Evolutionary conservation across 208 protist genomes (phyloP), one percentile per base, ranked within the genome.

Genomic region (Trypanosoma avium): DNA sequence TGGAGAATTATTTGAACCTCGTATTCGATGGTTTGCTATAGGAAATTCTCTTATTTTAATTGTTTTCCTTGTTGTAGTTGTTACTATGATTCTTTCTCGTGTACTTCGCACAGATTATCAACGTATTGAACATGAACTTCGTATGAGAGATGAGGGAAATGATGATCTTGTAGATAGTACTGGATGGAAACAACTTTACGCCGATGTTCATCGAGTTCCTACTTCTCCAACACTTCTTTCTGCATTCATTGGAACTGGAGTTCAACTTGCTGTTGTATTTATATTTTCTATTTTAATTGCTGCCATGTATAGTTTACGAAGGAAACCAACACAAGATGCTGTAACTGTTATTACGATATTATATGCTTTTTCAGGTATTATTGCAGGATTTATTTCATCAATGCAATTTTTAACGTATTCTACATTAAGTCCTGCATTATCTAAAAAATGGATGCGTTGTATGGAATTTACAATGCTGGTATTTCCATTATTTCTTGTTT

Each of bases 121-220:
- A 12, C 84, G 84, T 30, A 90, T 97, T 43, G 74, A 90, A 35
- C 62, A 77, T 27, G 81, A 88, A 13, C 53, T 86, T 30, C 55
- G 87, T 30, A 48, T 82, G 7, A 55, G 63, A 9, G 70, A 70
- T 35, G 79, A 84, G 12, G 77, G 70, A 3, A 75, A 73, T 13
- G 75, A 90, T 52, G 66, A 69, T 21, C 61, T 83, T 24, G 50
- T 88, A 1, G 97, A 98, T 17, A 93, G 97, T 27, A 93, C 93
- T 12, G 97, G 97, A 1, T 99, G 97, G 97, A 98, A 98, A 63
- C 90, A 96, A 26, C 70, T 99, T 1, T 91, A 97, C 73, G 91
- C 83, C 7, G 97, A 99, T 57, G 97, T 99, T 2, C 98, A 99
- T 67, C 87, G 97, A 10, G 64, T 90, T 2, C 97, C 97, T 3